A percentile compares a stretch with the other conserved stretches of the same genome.
phyloP scores from a whole-genome alignment of 148 eudicot species.

The Tetragonia tetragonoides region DNA sequence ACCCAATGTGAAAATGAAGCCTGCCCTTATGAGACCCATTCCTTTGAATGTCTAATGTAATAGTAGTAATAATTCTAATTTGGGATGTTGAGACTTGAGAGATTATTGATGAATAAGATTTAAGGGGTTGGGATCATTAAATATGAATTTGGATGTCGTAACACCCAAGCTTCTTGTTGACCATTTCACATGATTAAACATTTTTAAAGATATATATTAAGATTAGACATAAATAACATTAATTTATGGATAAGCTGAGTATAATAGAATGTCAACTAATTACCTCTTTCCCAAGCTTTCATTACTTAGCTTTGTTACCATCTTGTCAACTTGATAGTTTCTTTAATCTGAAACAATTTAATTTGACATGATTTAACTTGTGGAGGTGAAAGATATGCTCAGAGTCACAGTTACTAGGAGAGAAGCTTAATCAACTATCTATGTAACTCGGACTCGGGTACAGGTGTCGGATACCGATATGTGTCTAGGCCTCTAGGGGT shows the following conservation, averaged over 20 bases:
- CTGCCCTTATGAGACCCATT: conserved; percentile 23
- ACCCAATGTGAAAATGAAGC: conserved; percentile 20
- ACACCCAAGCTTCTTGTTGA: neutral
- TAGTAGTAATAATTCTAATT: too few species aligned
- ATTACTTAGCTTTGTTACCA: neutral
- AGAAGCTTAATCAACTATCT: too few species aligned
- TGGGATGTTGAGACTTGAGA: neutral
- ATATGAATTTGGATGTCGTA: neutral
- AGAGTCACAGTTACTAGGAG: too few species aligned
- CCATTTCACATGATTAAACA: neutral
- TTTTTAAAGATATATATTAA: neutral
- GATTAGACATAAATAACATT: too few species aligned
- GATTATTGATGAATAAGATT: neutral
- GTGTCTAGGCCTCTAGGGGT: too few species aligned
- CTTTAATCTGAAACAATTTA: too few species aligned
- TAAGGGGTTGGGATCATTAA: neutral
- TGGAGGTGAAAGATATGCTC: too few species aligned
- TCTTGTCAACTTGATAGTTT: too few species aligned
- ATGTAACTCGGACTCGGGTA: too few species aligned
- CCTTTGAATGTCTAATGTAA: neutral
- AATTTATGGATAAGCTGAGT: neutral
- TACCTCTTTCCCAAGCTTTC: conserved; percentile 12
- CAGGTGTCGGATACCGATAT: too few species aligned
- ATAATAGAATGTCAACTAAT: neutral
- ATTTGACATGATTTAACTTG: too few species aligned